These are phyloP conservation scores for Daldinia caldariorum DNA, from an alignment of 495 filamentous ascomycete genomes.

Conservation along the genomic window DNA sequence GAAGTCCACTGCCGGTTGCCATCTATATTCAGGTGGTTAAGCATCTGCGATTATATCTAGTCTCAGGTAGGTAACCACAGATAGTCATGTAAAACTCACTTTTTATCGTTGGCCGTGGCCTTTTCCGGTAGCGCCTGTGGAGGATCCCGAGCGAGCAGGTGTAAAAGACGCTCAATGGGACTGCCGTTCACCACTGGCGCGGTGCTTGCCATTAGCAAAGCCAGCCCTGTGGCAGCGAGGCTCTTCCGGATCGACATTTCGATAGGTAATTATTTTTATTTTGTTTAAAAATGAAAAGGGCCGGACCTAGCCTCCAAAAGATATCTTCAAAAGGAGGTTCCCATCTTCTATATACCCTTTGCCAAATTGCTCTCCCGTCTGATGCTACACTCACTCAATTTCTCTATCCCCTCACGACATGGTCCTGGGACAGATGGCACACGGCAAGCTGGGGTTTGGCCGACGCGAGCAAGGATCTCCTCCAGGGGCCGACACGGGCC, in stretches of 20 bases:
- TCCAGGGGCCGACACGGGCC: conserved; percentile 27
- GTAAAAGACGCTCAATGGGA: conserved; percentile 31
- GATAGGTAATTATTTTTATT: conserved; percentile 15
- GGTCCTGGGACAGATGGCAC: conserved; percentile 17
- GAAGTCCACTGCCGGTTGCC: conserved; percentile 58
- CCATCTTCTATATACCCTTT: conserved; percentile 25
- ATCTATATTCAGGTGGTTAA: conserved; percentile 30
- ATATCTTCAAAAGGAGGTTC: conserved; percentile 1
- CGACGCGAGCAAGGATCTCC: conserved; percentile 22
- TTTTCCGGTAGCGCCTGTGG: conserved; percentile 53
- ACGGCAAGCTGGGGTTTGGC: conserved; percentile 20
- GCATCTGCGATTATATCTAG: background rate
- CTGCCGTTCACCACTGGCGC: conserved; percentile 26
- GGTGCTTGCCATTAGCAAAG: conserved; percentile 44
- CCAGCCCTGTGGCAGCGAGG: conserved; percentile 48
- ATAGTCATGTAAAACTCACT: conserved; percentile 22
- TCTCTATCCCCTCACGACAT: conserved; percentile 15
- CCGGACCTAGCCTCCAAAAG: conserved; percentile 8
- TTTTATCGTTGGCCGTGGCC: conserved; percentile 54
- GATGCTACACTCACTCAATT: conserved; percentile 1
- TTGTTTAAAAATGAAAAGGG: conserved; percentile 12
- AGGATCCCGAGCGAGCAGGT: conserved; percentile 39
- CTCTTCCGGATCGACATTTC: conserved; percentile 49
- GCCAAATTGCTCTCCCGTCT: background rate
- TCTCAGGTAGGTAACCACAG: background rate